Base-by-base conservation (phyloP, 2,329 filamentous ascomycete species). In the Rutstroemia sp. region DNA sequence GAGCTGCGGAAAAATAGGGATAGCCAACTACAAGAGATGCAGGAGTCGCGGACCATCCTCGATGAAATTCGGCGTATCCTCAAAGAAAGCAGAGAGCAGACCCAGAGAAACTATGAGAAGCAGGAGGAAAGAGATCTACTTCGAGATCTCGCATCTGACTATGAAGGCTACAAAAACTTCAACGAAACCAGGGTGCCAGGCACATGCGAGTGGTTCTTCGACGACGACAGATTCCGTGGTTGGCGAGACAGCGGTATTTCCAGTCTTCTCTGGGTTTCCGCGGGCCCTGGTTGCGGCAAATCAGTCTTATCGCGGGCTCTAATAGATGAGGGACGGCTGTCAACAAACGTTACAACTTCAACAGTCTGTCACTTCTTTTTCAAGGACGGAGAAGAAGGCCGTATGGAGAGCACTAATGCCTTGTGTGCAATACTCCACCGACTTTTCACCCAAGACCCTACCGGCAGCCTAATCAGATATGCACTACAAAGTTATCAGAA, bases 301-400 rank as follows among this genome's bases (percentile, higher is more conserved):
- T 53, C 51, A 9, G 51, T 53, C 18, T 27, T 53, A n/a, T 30
- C 39, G 46, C 37, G 34, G 30, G 25, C 30, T 47, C 51, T 53
- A 21, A 37, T 53, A 19, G 41, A 44, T 41, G 45, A 48, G 25
- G 19, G 25, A n/a, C 10, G 45, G 1, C 19, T 53, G 12, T 16
- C 27, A n/a, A 48, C 21, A 10, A 23, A 34, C 14, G n/a, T 37
- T 16, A 10, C 14, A 10, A 45, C 45, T 30, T 19, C 18, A 23
- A 27, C 23, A 2, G 19, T 53, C 14, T 52, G 54, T 34, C 42
- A 57, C 49, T 57, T 57, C 19, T 57, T 52, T 23, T 57, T 57
- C 48, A 52, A 57, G 34, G 49, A 52, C 42, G 30, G 30, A 38
- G 51, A 38, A 23, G 18, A 23, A 27, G 30, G 37, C 5, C 54